These are phyloP conservation scores for Bipolaris zeicola DNA, from an alignment of 2,329 filamentous ascomycete species.

Conservation along the genomic window DNA sequence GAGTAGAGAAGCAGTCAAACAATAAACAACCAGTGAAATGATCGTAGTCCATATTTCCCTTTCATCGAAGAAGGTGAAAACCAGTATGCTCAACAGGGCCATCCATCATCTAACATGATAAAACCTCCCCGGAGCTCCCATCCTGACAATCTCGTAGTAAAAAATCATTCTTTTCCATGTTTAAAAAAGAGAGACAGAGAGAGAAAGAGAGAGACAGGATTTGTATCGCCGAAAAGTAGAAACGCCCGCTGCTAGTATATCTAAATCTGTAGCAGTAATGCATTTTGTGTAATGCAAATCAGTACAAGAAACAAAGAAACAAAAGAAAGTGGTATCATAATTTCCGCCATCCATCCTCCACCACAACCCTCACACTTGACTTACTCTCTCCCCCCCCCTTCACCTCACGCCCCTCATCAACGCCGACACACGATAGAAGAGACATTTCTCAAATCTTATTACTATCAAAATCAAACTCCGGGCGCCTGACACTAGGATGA, in stretches of 20 bases:
- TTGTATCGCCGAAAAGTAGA: background rate
- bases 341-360: constrained; percentile 1
- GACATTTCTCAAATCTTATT: constrained; percentile 21
- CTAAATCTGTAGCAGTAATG: constrained; percentile 7
- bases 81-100: constrained; percentile 6
- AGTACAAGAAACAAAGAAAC: constrained; percentile 4
- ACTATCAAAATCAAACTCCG: constrained; percentile 37
- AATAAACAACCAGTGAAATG: background rate
- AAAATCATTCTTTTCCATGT: background rate
- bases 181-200: background rate
- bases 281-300: constrained; percentile 1
- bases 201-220: background rate
- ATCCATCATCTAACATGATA: background rate
- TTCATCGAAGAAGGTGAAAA: background rate
- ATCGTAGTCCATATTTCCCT: background rate
- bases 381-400: background rate
- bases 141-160: background rate
- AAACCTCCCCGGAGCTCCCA: background rate
- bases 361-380: background rate
- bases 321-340: constrained; percentile 44
- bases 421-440: background rate
- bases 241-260: constrained; percentile 11
- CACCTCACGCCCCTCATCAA: background rate
- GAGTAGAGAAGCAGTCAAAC: background rate
- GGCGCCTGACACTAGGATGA: constrained; percentile 53